phyloP scores from a whole-genome alignment of 2,329 filamentous ascomycete genomes.

The Botryotinia narcissicola region DNA sequence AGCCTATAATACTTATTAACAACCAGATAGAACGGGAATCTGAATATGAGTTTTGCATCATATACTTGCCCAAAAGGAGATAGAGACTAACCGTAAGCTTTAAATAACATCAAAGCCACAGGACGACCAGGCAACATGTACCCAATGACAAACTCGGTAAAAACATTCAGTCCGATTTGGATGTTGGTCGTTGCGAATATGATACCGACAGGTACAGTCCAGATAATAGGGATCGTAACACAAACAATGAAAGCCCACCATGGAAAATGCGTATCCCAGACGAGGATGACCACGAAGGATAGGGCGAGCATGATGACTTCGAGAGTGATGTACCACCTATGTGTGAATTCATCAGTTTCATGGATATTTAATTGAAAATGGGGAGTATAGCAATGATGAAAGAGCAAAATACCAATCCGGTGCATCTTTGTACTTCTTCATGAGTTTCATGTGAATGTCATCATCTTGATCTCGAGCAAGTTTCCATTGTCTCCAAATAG shows the following conservation, averaged over 20 bases:
- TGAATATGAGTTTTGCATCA: not conserved
- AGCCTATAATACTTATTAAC: constrained; percentile 25
- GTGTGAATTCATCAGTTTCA: not conserved
- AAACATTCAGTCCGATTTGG: constrained; percentile 48
- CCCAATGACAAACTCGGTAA: constrained; percentile 50
- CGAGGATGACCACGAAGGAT: constrained; percentile 25
- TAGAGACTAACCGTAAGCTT: constrained; percentile 34
- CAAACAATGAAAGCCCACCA: constrained; percentile 40
- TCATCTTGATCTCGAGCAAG: constrained; percentile 50
- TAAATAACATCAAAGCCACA: constrained; percentile 42
- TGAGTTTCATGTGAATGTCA: constrained; percentile 47
- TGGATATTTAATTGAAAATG: no score
- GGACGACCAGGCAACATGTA: constrained; percentile 56
- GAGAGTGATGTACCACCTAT: constrained; percentile 34
- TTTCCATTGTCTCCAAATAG: constrained; percentile 67
- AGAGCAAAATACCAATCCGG: not conserved
- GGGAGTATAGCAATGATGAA: not conserved
- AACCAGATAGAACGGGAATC: no score
- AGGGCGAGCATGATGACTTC: constrained; percentile 50
- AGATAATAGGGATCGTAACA: constrained; percentile 37
- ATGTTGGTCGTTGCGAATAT: constrained; percentile 49
- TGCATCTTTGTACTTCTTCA: constrained; percentile 49
- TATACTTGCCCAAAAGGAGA: no score
- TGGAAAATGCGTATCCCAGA: constrained; percentile 32
- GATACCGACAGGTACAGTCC: constrained; percentile 41